phyloP scores from a whole-genome alignment of 169 alveolate species.

The Babesia ovis region DNA sequence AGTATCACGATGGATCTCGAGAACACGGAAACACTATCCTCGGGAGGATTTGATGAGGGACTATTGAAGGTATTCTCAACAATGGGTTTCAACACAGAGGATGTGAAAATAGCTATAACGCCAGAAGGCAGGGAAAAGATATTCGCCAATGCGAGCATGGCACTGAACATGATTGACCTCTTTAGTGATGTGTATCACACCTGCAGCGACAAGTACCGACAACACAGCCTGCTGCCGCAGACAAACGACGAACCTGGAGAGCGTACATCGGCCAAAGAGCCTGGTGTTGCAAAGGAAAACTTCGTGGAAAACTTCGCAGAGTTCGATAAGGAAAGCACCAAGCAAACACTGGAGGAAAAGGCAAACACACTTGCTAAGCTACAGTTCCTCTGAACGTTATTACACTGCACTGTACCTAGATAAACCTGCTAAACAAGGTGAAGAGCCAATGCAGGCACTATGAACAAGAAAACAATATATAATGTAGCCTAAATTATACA shows the following conservation, averaged over 20 bases:
- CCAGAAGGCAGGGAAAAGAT: constrained; percentile 41
- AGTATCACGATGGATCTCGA: no score
- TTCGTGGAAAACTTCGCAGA: constrained; percentile 54
- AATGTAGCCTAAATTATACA: not conserved
- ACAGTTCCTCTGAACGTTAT: constrained; percentile 37
- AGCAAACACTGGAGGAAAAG: constrained; percentile 28
- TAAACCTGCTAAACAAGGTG: no score
- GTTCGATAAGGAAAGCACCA: constrained; percentile 45
- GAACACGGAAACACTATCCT: not conserved
- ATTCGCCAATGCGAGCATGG: constrained; percentile 28
- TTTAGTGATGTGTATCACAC: constrained; percentile 57
- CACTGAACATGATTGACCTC: constrained; percentile 64
- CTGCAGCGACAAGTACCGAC: constrained; percentile 55
- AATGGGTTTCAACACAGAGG: constrained; percentile 46
- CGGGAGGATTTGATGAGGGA: not conserved
- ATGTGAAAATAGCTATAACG: constrained; percentile 21
- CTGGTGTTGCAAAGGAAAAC: not conserved
- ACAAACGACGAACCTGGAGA: constrained; percentile 1
- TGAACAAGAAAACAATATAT: not conserved
- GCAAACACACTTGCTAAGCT: constrained; percentile 49
- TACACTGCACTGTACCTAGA: no score
- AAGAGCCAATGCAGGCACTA: not conserved
- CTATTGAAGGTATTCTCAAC: constrained; percentile 2
- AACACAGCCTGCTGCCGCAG: constrained; percentile 52
- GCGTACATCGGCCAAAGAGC: constrained; percentile 1